Conservation (phyloP, 441 rosid species). For the Populus hybrid region DNA sequence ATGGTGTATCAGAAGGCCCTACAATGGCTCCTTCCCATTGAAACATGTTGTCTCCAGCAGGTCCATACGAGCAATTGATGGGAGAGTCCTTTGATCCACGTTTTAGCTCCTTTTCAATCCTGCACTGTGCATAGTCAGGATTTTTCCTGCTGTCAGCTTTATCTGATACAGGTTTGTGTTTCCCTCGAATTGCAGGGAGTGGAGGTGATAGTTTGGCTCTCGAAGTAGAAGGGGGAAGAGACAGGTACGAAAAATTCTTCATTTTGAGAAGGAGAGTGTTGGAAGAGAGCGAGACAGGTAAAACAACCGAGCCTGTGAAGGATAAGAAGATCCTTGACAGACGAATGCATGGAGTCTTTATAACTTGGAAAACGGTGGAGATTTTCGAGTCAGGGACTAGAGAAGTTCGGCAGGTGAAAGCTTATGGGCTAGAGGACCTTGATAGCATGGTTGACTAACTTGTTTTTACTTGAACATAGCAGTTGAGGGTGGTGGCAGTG, state of each 20-base stretch:
- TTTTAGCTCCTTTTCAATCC: constrained; percentile 11
- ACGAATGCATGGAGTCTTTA: background rate
- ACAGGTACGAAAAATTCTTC: background rate
- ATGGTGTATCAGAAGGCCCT: constrained; percentile 19
- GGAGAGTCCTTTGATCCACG: background rate
- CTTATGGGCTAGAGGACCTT: background rate
- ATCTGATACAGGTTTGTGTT: background rate
- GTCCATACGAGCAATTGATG: constrained; percentile 13
- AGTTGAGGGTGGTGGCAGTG: too few relatives aligned
- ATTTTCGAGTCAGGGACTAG: background rate
- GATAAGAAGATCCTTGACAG: too few relatives aligned
- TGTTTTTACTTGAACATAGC: too few relatives aligned
- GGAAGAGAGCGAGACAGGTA: too few relatives aligned
- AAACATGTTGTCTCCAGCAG: background rate
- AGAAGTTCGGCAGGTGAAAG: background rate
- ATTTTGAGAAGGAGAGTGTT: too few relatives aligned
- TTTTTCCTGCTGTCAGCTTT: background rate
- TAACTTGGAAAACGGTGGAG: background rate
- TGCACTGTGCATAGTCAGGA: background rate
- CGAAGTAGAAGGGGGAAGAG: background rate
- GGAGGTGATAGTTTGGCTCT: background rate
- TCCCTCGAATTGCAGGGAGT: background rate
- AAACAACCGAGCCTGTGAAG: too few relatives aligned
- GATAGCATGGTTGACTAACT: too few relatives aligned
- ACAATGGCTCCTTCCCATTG: constrained; percentile 12